Evolutionary conservation across 257 asterid genomes (phyloP), one percentile per base, ranked within the genome.

Genomic region (Nicotiana tomentosiformis): DNA sequence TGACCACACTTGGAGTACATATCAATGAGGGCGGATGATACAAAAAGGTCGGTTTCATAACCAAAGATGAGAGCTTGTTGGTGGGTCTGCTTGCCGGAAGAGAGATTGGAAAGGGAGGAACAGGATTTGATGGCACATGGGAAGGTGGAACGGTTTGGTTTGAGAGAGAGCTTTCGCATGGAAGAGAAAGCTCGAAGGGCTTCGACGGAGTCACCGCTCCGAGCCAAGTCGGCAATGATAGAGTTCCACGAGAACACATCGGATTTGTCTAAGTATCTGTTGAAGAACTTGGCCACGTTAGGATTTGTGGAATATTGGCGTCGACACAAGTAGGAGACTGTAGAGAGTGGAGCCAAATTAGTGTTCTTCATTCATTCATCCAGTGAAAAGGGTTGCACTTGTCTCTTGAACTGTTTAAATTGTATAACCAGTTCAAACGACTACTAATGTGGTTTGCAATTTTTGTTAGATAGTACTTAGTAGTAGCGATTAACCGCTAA

Each of bases 81-180:
- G 86, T 96, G 99, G 84, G 95, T 87, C 84, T 96, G 99, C 86
- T 86, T 89, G 15, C 98, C 99, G 3, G 97, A 96, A 56, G 2
- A 39, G 80, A 96, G 91, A 83, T 96, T 97, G n/a, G 67, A 81
- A 23, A 96, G 88, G 56, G 98, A 93, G 10, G 98, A 87, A 84
- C 98, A 94, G 10, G 99, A 93, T 56, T 94, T 96, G 56, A 96
- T 91, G 85, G 98, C 77, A 81, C 98, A 92, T 17, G 99, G 98
- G 57, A 96, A 96, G 39, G 96, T 77, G 3, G 99, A 90, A 56
- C 94, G 91, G 86, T 92, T 93, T 53, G 99, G 98, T 20, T 87
- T 87, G 84, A 96, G 90, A 49, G 91, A 80, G 77, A 91, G 90
- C 84, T 90, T 94, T 11, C 98, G 97, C 97, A 96, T 89, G 85